Conservation (phyloP, 371 early-diverging fungal species). For the Mortierella sp. region DNA sequence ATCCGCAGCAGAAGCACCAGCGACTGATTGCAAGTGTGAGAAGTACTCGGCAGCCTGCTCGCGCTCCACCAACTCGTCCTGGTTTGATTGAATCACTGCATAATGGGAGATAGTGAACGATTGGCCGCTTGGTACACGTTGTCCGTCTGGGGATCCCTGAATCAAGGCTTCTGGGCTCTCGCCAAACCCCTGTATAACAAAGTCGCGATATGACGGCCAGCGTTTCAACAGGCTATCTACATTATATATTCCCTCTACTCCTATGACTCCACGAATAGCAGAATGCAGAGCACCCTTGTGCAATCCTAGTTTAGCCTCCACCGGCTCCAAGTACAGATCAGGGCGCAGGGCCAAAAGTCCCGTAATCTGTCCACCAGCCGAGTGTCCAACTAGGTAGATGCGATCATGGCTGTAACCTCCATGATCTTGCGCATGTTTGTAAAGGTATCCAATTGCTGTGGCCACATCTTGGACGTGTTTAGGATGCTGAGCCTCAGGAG, state of each 20-base stretch:
- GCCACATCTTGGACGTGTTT: conserved; percentile 70
- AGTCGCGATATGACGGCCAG: conserved; percentile 79
- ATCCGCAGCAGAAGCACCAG: neutral
- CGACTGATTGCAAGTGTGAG: conserved; percentile 58
- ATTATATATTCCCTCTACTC: conserved; percentile 88
- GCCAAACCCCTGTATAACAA: conserved; percentile 78
- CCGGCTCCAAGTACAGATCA: conserved; percentile 57
- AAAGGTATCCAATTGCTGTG: conserved; percentile 63
- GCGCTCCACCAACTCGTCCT: conserved; percentile 76
- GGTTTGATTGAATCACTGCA: conserved; percentile 73
- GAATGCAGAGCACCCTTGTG: conserved; percentile 32
- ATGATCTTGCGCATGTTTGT: conserved; percentile 35
- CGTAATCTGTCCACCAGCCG: conserved; percentile 85
- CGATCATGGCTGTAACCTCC: conserved; percentile 57
- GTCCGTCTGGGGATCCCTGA: conserved; percentile 34
- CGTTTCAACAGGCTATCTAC: conserved; percentile 68
- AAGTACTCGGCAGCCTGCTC: conserved; percentile 69
- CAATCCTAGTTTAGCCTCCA: conserved; percentile 20
- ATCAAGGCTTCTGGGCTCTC: conserved; percentile 17
- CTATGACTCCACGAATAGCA: conserved; percentile 69
- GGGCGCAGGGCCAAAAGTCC: conserved; percentile 68
- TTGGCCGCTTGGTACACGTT: conserved; percentile 16
- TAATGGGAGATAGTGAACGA: conserved; percentile 56
- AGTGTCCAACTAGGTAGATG: conserved; percentile 82
- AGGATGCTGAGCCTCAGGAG: conserved; percentile 62